Evolutionary conservation across 441 rosid genomes (phyloP).

Genomic region (Macaranga tanarius): DNA sequence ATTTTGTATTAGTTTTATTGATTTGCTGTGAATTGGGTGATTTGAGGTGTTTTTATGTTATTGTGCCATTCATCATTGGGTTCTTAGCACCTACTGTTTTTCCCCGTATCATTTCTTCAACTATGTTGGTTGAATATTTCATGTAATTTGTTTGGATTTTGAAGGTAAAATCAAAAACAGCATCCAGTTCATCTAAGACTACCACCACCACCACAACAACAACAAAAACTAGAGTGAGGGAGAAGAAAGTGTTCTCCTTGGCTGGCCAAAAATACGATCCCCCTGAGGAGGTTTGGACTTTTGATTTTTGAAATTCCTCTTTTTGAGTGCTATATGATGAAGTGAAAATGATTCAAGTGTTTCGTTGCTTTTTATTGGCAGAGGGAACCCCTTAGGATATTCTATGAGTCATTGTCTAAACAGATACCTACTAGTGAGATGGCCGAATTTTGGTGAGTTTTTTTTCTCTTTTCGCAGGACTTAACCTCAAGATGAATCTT

Average conservation of each 20-base stretch:
- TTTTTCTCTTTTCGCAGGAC: not conserved
- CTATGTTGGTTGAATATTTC: slow-evolving; percentile 14
- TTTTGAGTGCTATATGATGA: slow-evolving; percentile 12
- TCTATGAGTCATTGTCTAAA: slow-evolving; percentile 79
- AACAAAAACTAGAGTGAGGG: slow-evolving; percentile 50
- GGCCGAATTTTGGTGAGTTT: slow-evolving; percentile 91
- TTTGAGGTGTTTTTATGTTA: not conserved
- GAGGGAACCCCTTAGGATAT: slow-evolving; percentile 95
- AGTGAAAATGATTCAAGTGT: slow-evolving; percentile 17
- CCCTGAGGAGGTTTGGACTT: slow-evolving; percentile 79
- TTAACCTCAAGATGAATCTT: slow-evolving; percentile 6
- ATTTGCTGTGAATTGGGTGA: slow-evolving; percentile 19
- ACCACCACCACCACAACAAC: slow-evolving; percentile 34
- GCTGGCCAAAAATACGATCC: slow-evolving; percentile 81
- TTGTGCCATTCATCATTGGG: slow-evolving; percentile 7
- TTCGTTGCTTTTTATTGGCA: slow-evolving; percentile 34
- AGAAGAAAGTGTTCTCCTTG: slow-evolving; percentile 81
- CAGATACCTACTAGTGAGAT: slow-evolving; percentile 87
- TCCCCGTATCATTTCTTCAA: not conserved
- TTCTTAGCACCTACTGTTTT: not conserved
- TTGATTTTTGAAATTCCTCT: slow-evolving; percentile 11
- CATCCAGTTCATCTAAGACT: slow-evolving; percentile 51
- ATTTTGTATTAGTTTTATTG: slow-evolving; percentile 19
- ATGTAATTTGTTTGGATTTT: slow-evolving; percentile 19
- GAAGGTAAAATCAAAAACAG: slow-evolving; percentile 48